Conservation (phyloP, 2,329 filamentous ascomycete species). For the Nannizziopsis arthrosporioides region DNA sequence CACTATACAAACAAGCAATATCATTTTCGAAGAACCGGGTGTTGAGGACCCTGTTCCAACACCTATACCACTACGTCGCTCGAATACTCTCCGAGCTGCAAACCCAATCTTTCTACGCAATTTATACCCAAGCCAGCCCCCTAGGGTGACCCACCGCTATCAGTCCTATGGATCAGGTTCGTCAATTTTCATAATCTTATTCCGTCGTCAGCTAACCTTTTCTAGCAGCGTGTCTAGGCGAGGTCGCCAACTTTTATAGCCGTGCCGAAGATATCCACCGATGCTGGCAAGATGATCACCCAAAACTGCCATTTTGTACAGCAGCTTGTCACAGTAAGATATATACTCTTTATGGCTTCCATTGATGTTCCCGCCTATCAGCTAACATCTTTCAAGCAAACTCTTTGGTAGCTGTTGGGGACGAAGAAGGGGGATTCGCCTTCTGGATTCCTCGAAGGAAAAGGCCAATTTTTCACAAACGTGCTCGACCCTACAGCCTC, state of each 20-base stretch:
- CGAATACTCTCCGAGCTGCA: slow-evolving; percentile 27
- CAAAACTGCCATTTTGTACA: slow-evolving; percentile 53
- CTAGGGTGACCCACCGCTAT: slow-evolving; percentile 24
- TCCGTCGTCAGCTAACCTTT: slow-evolving; percentile 10
- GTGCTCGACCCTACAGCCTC: slow-evolving; percentile 50
- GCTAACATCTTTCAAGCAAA: slow-evolving; percentile 39
- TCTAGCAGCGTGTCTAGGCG: slow-evolving; percentile 43
- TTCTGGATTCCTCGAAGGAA: slow-evolving; percentile 49
- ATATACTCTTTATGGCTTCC: neutral
- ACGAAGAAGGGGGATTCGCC: slow-evolving; percentile 56
- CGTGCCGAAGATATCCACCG: slow-evolving; percentile 43
- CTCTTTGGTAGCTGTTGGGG: slow-evolving; percentile 55
- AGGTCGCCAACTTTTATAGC: slow-evolving; percentile 50
- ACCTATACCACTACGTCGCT: slow-evolving; percentile 28
- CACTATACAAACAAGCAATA: slow-evolving; percentile 17
- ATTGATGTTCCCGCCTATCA: slow-evolving; percentile 10
- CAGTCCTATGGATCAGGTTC: slow-evolving; percentile 29
- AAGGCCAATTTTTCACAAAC: slow-evolving; percentile 43
- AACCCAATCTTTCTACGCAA: slow-evolving; percentile 31
- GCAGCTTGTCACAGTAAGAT: slow-evolving; percentile 53
- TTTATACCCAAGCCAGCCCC: slow-evolving; percentile 22
- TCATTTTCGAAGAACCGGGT: slow-evolving; percentile 13
- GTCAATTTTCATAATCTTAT: slow-evolving; percentile 14
- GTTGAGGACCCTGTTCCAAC: slow-evolving; percentile 13
- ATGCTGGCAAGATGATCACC: slow-evolving; percentile 32